Evolutionary conservation across 2,329 filamentous ascomycete species (phyloP), one percentile per base, ranked within the genome.

Genomic region (Colletotrichum lentis): DNA sequence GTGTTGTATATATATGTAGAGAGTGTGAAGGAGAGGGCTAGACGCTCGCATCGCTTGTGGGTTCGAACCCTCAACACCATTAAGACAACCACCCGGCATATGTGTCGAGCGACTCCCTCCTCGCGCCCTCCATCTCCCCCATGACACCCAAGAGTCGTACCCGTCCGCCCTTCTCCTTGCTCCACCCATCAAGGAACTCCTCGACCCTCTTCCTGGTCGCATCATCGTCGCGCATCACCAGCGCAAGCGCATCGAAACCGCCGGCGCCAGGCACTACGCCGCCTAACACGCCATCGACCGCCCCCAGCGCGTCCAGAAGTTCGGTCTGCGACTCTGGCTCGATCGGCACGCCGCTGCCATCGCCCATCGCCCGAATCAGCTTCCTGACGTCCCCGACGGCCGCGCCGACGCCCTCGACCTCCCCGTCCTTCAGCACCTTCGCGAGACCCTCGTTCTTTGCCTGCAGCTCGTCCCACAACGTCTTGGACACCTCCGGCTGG

Each of bases 211-310:
- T 75, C 63, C 90, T 80, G 1, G 92, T 92, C 56, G 84, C 85
- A 43, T 83, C 84, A 61, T 91, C 88, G 73, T 97, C 92, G 73
- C 86, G 85, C 71, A 97, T 87, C 67, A 99, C 78, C 69, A 99
- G 78, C 0, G 91, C 91, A 63, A 97, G 85, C 1, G 96, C 96
- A 82, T 99, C 96, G 75, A 92, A 97, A 0, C 96, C 96, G 11
- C 96, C 96, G 0, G 96, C 96, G 0, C 96, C 96, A 0, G 96
- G 96, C 0, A 97, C 96, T 0, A 98, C 93, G 0, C 94, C 96
- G 0, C 94, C 94, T 71, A 94, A 87, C 3, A 98, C 94, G 6
- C 95, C 96, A 0, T 91, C 85, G 1, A 97, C 81, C 4, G 73
- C 75, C n/a, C 80, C 86, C 65, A 95, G 84, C 11, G 89, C 91